These are phyloP conservation scores for Leonotis leonurus DNA, from an alignment of 257 asterid genomes.

Conservation along the genomic window DNA sequence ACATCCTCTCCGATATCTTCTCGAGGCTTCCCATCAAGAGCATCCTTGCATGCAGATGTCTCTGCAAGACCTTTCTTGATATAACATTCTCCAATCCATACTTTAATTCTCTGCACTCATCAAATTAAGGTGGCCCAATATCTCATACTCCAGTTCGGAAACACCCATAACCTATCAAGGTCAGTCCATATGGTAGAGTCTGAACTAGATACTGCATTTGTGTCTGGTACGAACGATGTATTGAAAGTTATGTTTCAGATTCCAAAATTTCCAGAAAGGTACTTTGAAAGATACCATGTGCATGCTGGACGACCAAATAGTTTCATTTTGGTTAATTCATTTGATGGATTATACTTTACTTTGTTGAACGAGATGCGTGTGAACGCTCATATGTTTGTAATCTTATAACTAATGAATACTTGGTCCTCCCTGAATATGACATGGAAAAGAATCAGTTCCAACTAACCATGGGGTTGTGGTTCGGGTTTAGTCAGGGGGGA, in stretches of 20 bases:
- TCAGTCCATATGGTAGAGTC: slow-evolving; percentile 1
- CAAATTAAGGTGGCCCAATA: background rate
- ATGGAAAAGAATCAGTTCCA: background rate
- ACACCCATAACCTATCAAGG: background rate
- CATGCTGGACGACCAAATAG: background rate
- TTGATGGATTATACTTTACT: slow-evolving; percentile 14
- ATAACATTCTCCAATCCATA: slow-evolving; percentile 11
- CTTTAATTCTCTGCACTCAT: slow-evolving; percentile 7
- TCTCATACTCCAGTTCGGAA: slow-evolving; percentile 13
- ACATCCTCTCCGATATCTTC: slow-evolving; percentile 15
- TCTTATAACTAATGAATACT: slow-evolving; percentile 9
- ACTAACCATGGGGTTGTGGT: slow-evolving; percentile 9
- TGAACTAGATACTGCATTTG: slow-evolving; percentile 5
- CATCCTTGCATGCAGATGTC: slow-evolving; percentile 13
- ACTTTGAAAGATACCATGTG: background rate
- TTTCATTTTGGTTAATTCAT: slow-evolving; percentile 13
- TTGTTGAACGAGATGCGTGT: slow-evolving; percentile 6
- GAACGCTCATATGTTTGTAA: slow-evolving; percentile 16
- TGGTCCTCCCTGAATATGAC: background rate
- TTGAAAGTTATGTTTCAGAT: slow-evolving; percentile 5
- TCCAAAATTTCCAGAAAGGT: background rate
- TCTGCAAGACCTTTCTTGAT: slow-evolving; percentile 12
- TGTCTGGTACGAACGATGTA: background rate
- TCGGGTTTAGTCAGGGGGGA: slow-evolving; percentile 12
- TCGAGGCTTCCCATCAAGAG: slow-evolving; percentile 18